Conservation (phyloP, 805 yeast genomes). For the Candida berthetii region DNA sequence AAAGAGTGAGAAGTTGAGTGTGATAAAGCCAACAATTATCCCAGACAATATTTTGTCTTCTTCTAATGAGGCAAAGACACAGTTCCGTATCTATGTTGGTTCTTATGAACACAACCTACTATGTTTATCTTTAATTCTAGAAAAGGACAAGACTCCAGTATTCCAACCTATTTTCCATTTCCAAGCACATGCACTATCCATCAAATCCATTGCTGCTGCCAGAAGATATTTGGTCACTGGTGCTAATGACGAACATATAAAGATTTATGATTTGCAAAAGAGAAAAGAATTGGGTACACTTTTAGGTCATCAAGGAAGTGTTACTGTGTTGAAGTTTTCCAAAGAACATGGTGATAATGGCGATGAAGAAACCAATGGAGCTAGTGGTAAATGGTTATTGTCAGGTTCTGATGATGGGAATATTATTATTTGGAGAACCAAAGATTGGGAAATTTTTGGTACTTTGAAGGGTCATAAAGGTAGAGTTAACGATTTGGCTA, state of each 20-base stretch:
- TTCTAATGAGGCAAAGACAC: conserved; percentile 13
- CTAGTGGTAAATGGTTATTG: conserved; percentile 81
- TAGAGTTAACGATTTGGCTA: conserved; percentile 76
- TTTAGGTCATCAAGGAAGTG: conserved; percentile 83
- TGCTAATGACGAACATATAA: conserved; percentile 90
- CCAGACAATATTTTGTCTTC: conserved; percentile 3
- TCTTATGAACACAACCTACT: conserved; percentile 91
- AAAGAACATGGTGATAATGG: conserved; percentile 31
- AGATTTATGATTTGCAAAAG: conserved; percentile 89
- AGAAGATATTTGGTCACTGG: conserved; percentile 88
- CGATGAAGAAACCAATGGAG: conserved; percentile 9
- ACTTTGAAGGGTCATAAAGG: conserved; percentile 84
- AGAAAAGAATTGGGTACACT: conserved; percentile 91
- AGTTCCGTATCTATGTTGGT: conserved; percentile 83
- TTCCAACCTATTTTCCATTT: conserved; percentile 95
- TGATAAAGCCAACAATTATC: conserved; percentile 19
- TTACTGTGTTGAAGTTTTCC: conserved; percentile 72
- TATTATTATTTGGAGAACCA: conserved; percentile 87
- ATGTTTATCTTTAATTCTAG: conserved; percentile 72
- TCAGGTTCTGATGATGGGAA: conserved; percentile 91
- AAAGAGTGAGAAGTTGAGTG: neutral
- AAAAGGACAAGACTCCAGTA: conserved; percentile 44
- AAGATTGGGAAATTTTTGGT: conserved; percentile 94
- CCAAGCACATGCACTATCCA: conserved; percentile 88
- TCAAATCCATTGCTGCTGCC: conserved; percentile 77